Percentiles rank a stretch among this genome's conserved stretches.
Conservation (phyloP, 768 basidiomycete genomes). For the Lanmaoa rubissima region DNA sequence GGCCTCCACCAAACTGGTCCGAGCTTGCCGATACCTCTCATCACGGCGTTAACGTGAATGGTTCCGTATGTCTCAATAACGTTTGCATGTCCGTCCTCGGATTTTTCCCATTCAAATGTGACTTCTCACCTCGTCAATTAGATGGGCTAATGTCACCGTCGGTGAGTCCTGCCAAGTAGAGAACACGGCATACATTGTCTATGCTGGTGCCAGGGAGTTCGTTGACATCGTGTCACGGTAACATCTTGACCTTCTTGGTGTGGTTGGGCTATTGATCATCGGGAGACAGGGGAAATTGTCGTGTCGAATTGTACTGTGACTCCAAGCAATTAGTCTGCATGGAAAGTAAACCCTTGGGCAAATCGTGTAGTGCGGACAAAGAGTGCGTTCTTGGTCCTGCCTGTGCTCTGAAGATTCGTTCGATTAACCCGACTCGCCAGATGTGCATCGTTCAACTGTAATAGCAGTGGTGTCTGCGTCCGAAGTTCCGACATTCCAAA, state of each 20-base stretch:
- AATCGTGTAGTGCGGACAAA: slow-evolving; percentile 59
- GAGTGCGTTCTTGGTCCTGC: slow-evolving; percentile 36
- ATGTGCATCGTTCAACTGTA: slow-evolving; percentile 77
- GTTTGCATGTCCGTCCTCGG: slow-evolving; percentile 65
- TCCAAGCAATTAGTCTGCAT: slow-evolving; percentile 55
- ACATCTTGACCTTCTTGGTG: neutral
- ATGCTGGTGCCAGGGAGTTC: slow-evolving; percentile 55
- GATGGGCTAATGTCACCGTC: slow-evolving; percentile 77
- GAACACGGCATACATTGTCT: slow-evolving; percentile 78
- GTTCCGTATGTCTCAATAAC: slow-evolving; percentile 80
- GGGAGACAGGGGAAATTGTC: slow-evolving; percentile 63
- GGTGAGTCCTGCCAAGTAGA: slow-evolving; percentile 66
- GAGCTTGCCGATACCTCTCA: slow-evolving; percentile 64
- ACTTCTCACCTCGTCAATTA: slow-evolving; percentile 25
- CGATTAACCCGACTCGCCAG: slow-evolving; percentile 35
- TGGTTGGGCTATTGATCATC: neutral
- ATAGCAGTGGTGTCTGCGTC: slow-evolving; percentile 60
- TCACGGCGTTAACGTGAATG: slow-evolving; percentile 74
- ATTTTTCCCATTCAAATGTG: neutral
- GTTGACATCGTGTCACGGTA: slow-evolving; percentile 82
- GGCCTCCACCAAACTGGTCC: slow-evolving; percentile 60
- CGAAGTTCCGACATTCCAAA: slow-evolving; percentile 54
- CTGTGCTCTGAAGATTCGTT: slow-evolving; percentile 30
- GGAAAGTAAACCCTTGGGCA: slow-evolving; percentile 54
- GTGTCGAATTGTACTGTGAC: slow-evolving; percentile 74